Evolutionary conservation across 2,329 filamentous ascomycete species (phyloP), one percentile per base, ranked within the genome.

Genomic region (Metarhizium anisopliae): DNA sequence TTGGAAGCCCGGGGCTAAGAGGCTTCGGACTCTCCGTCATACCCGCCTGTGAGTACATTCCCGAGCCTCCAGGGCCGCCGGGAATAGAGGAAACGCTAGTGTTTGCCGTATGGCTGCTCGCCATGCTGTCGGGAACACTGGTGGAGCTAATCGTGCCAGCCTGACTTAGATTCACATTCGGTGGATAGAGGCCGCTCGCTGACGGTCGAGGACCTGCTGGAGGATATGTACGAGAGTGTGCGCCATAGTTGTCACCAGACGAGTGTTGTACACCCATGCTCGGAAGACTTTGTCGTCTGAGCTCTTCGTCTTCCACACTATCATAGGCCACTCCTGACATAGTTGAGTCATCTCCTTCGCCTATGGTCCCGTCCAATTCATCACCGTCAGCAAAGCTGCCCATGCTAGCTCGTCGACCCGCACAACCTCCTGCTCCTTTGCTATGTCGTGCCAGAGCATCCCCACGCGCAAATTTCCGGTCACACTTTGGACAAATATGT

Each of bases 391-490:
- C 87, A 69, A 91, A 95, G 67, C 86, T 86, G 47, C 87, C 86
- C 80, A 91, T 86, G 64, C 92, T 96, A 43, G 90, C 86, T 61
- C 94, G 82, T 56, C 94, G 84, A 56, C 94, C 94, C 13, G 95
- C 94, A 72, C 94, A 99, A 51, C 94, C 94, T 54, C 94, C 94
- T 54, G 92, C 89, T 38, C 94, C 94, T 72, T 97, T 97, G 68
- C 90, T 95, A 69, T 99, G 94, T 58, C 94, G 84, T 49, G 94
- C 94, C 54, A 99, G 75, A 30, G 94, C 94, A 77, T 99, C 94
- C 13, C 94, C 94, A 61, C 94, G 86, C 49, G 94, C 94, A 73
- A 99, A 99, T 62, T 92, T 90, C 59, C 94, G 84, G 61, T 95
- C 90, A 69, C 94, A 99, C 69, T 95, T 96, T 45, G 89, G 88